Base-by-base conservation (phyloP, 768 basidiomycete genomes). In the Astraeus odoratus region DNA sequence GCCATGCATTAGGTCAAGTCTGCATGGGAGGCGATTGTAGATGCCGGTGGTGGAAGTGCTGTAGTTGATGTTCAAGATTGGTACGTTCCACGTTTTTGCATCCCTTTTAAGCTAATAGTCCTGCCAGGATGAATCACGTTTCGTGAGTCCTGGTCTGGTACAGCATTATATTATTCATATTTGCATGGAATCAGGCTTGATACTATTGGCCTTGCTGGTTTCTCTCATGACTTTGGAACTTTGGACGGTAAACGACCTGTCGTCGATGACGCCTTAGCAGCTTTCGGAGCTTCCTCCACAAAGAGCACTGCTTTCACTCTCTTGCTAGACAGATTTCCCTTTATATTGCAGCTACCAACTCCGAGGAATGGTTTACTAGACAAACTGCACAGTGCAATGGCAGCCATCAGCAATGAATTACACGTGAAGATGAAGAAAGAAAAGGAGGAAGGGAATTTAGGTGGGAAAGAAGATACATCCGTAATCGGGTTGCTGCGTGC, bases 121-220 rank as follows among this genome's bases (percentile, higher is more conserved):
- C 6, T 4, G 6, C 3, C 39, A 57, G 57, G 66, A 67, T 66
- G 67, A 67, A 63, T 39, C 59, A 57, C 29, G 52, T 67, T 22
- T 64, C 66, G 64, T 65, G 41, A 18, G 65, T 49, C 20, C 7
- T 13, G 0, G 7, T 15, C 0, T 10, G 5, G 9, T 18, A 39
- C 24, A 25, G 4, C 4, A 20, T 27, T 16, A 12, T 0, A 8
- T 16, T 3, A 19, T 12, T 26, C 10, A 1, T 38, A 3, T 27
- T 8, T 26, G 13, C 2, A 6, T 15, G n/a, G 5, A 39, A 12
- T 31, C 13, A 78, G 77, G 8, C 62, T 81, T 4, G 80, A 82
- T 51, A 71, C 66, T 1, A 67, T 81, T 41, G 77, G 80, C 12
- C 74, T 80, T 26, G 77, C 76, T 6, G 77, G 78, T 0, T 81